Evolutionary conservation across 192 early-diverging fungal species (phyloP).

Genomic region (Coemansia sp.): DNA sequence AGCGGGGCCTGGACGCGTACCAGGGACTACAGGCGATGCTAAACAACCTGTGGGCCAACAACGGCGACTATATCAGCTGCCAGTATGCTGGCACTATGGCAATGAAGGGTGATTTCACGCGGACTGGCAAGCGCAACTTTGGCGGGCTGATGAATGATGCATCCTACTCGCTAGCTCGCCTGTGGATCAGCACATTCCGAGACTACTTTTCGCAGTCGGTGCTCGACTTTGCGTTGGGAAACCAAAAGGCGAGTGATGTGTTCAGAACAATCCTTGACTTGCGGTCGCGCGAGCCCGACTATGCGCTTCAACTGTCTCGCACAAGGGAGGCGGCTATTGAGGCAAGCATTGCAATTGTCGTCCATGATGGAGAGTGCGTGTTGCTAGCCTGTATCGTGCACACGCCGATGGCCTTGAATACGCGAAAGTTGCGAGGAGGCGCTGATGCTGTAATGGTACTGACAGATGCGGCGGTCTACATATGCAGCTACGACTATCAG

Average conservation of each 20-base stretch:
- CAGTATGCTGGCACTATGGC: conserved; percentile 79
- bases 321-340: conserved; percentile 47
- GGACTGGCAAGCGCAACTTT: conserved; percentile 72
- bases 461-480: conserved; percentile 62
- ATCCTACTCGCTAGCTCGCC: conserved; percentile 68
- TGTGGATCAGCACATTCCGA: conserved; percentile 73
- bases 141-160: conserved; percentile 72
- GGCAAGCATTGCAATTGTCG: conserved; percentile 60
- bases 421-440: conserved; percentile 40
- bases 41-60: conserved; percentile 75
- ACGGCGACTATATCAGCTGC: conserved; percentile 72
- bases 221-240: conserved; percentile 43
- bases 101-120: conserved; percentile 74
- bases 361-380: conserved; percentile 59
- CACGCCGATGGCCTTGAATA: conserved; percentile 55
- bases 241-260: conserved; percentile 27
- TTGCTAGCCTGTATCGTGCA: conserved; percentile 64
- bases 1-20: conserved; percentile 62
- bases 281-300: conserved; percentile 44
- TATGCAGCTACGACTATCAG: conserved; percentile 68
- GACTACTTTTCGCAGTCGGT: conserved; percentile 66
- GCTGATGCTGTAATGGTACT: conserved; percentile 67
- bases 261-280: conserved; percentile 46
- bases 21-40: conserved; percentile 63
- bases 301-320: conserved; percentile 19